Evolutionary conservation across 306 rosid species (phyloP).

Genomic region (Boehmeria nivea): DNA sequence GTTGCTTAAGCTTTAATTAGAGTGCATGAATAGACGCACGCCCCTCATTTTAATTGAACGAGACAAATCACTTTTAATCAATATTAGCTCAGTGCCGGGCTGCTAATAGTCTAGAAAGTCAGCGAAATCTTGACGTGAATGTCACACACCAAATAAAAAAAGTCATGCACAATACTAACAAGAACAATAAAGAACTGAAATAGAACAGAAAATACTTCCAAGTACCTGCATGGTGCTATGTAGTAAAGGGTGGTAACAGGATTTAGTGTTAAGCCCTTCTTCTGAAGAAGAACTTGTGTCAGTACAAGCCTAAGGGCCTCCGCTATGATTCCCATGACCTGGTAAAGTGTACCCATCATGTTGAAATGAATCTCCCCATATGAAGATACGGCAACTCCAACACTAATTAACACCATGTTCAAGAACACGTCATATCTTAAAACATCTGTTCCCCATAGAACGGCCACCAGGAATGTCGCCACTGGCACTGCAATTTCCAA

Average conservation of each 20-base stretch:
- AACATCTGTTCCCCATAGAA: constrained; percentile 81
- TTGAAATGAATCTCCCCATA: constrained; percentile 96
- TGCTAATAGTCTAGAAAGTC: too few relatives aligned
- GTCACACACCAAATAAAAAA: too few relatives aligned
- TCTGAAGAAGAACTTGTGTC: constrained; percentile 92
- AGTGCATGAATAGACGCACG: too few relatives aligned
- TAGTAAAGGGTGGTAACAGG: constrained; percentile 91
- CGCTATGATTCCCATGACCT: constrained; percentile 88
- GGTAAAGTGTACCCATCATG: constrained; percentile 83
- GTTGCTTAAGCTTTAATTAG: too few relatives aligned
- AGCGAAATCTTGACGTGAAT: too few relatives aligned
- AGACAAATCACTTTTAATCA: too few relatives aligned
- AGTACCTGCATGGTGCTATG: constrained; percentile 99
- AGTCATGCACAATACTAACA: too few relatives aligned
- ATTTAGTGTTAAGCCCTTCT: constrained; percentile 87
- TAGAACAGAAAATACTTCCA: constrained; percentile 11
- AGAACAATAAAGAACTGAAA: too few relatives aligned
- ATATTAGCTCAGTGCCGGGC: too few relatives aligned
- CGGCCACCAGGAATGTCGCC: constrained; percentile 86
- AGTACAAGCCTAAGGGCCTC: constrained; percentile 94
- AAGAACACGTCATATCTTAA: constrained; percentile 87
- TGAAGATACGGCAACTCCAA: constrained; percentile 91
- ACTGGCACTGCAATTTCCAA: too few relatives aligned
- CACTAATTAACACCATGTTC: constrained; percentile 93
- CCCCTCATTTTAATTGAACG: too few relatives aligned